Evolutionary conservation across 371 early-diverging fungal genomes (phyloP).

Genomic region (Funneliformis caledonium): DNA sequence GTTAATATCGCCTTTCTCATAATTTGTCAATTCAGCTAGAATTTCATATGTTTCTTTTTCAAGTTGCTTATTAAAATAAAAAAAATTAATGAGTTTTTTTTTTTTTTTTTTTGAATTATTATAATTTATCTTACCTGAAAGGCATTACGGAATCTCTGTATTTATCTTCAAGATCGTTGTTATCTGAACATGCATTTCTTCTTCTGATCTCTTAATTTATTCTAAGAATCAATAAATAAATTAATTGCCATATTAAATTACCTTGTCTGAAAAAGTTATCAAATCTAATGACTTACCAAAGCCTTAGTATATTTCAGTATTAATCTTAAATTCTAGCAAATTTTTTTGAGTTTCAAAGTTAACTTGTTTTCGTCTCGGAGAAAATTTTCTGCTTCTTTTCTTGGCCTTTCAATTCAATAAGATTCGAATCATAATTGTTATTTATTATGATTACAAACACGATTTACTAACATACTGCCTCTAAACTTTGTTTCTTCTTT

Average conservation of each 20-base stretch:
- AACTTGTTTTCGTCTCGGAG: no score
- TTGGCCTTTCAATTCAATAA: no score
- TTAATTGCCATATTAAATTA: no score
- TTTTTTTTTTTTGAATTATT: no score
- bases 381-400: slow-evolving; percentile 88
- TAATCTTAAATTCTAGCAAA: slow-evolving; percentile 54
- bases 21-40: slow-evolving; percentile 64
- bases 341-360: slow-evolving; percentile 72
- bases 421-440: background rate
- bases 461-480: background rate
- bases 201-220: slow-evolving; percentile 57
- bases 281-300: slow-evolving; percentile 48
- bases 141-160: slow-evolving; percentile 62
- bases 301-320: slow-evolving; percentile 53
- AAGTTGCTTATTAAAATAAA: slow-evolving; percentile 50
- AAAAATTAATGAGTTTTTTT: background rate
- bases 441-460: background rate
- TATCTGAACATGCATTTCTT: slow-evolving; percentile 63
- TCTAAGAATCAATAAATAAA: no score
- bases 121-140: slow-evolving; percentile 54
- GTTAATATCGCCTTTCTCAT: slow-evolving; percentile 79
- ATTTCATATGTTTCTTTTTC: no score
- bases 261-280: background rate
- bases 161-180: slow-evolving; percentile 58
- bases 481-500: no score